phyloP scores from a whole-genome alignment of 2,329 filamentous ascomycete genomes.

The Nothophaeocryptopus gaeumannii region DNA sequence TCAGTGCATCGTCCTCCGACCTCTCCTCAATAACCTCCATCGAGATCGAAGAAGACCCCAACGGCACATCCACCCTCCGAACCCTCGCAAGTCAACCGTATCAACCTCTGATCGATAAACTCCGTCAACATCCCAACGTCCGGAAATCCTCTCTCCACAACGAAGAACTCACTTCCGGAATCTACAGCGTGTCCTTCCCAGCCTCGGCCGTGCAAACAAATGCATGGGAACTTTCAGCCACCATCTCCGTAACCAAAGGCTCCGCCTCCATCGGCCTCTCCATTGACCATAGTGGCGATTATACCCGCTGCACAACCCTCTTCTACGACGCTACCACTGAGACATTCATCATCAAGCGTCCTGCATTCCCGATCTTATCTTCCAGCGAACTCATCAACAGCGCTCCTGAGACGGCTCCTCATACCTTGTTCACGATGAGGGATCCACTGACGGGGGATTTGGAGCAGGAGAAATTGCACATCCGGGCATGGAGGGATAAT shows the following conservation, averaged over 20 bases:
- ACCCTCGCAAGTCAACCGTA: slow-evolving; percentile 40
- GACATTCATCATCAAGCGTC: slow-evolving; percentile 42
- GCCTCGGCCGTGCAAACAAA: slow-evolving; percentile 12
- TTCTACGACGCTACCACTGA: slow-evolving; percentile 41
- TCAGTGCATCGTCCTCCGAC: slow-evolving; percentile 36
- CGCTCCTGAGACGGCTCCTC: slow-evolving; percentile 37
- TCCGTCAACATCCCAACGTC: slow-evolving; percentile 28
- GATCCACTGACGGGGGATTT: slow-evolving; percentile 8
- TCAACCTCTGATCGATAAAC: slow-evolving; percentile 14
- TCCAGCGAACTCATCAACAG: slow-evolving; percentile 35
- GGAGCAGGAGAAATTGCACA: slow-evolving; percentile 34
- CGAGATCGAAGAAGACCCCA: slow-evolving; percentile 27
- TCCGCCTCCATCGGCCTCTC: slow-evolving; percentile 23
- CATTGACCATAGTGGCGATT: slow-evolving; percentile 27
- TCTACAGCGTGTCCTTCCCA: slow-evolving; percentile 8
- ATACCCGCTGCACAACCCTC: slow-evolving; percentile 37
- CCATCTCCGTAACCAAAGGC: slow-evolving; percentile 23
- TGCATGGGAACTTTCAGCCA: slow-evolving; percentile 26
- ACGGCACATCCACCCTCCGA: slow-evolving; percentile 40
- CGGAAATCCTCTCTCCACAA: slow-evolving; percentile 7
- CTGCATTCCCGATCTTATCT: slow-evolving; percentile 32
- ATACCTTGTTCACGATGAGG: slow-evolving; percentile 45
- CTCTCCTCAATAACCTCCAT: slow-evolving; percentile 45
- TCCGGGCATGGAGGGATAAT: slow-evolving; percentile 44
- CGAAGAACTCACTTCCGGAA: not conserved